Evolutionary conservation across 1,284 basidiomycete species (phyloP).

Genomic region (Wallemia ichthyophaga): DNA sequence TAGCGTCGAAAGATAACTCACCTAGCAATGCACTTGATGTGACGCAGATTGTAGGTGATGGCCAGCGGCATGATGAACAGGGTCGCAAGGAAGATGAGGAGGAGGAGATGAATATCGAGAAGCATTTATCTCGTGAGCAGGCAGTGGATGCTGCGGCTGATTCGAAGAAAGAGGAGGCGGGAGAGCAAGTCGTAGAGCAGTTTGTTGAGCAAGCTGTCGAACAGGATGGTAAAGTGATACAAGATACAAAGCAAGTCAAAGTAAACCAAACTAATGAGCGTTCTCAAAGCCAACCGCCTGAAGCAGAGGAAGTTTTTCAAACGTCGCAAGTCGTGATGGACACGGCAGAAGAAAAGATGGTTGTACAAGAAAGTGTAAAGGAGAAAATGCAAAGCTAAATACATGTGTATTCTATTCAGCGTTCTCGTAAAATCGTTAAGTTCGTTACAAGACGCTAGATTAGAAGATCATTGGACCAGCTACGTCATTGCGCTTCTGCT

Average conservation of each 20-base stretch:
- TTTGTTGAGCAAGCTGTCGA: too few relatives aligned
- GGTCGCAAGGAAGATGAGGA: constrained; percentile 20
- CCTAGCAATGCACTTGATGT: neutral
- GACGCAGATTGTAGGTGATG: neutral
- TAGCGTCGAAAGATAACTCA: neutral
- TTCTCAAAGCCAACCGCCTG: too few relatives aligned
- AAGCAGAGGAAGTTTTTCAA: too few relatives aligned
- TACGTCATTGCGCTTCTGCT: neutral
- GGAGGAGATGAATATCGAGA: constrained; percentile 6
- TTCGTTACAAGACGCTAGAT: too few relatives aligned
- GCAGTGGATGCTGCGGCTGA: neutral
- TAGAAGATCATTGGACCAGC: neutral
- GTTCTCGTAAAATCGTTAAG: too few relatives aligned
- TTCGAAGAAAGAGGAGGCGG: neutral
- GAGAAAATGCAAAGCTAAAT: too few relatives aligned
- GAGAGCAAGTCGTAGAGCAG: too few relatives aligned
- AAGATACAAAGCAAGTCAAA: too few relatives aligned
- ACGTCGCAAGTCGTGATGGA: neutral
- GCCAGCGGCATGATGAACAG: constrained; percentile 8
- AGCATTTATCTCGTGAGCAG: neutral
- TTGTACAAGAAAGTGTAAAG: neutral
- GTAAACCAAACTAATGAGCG: too few relatives aligned
- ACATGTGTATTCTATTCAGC: neutral
- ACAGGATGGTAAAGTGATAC: neutral
- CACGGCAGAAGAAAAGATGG: neutral